These are phyloP conservation scores for Trichoderma aggressivum DNA, from an alignment of 2,329 filamentous ascomycete species.

Conservation along the genomic window DNA sequence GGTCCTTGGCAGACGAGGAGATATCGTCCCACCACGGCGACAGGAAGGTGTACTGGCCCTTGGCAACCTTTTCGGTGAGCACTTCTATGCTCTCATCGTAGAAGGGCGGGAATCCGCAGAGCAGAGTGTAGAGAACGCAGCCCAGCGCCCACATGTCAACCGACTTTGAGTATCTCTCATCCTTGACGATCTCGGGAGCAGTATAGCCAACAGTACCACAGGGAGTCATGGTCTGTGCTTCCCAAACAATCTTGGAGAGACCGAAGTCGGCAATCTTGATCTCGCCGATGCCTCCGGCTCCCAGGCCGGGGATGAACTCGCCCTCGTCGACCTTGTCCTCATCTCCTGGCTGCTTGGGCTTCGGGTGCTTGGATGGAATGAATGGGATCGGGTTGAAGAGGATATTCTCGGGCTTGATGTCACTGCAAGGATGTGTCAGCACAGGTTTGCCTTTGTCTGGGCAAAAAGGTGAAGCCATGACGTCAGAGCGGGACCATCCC, in stretches of 20 bases:
- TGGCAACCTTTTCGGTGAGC: constrained; percentile 94
- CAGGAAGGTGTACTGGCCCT: constrained; percentile 94
- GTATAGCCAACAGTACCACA: constrained; percentile 98
- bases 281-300: constrained; percentile 83
- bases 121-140: constrained; percentile 92
- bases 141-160: constrained; percentile 99
- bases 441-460: neutral
- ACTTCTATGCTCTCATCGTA: constrained; percentile 98
- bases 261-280: constrained; percentile 99
- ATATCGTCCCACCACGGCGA: constrained; percentile 99
- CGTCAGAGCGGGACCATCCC: constrained; percentile 22
- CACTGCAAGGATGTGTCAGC: constrained; percentile 50
- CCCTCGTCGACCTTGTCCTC: constrained; percentile 98
- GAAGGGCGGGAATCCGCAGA: constrained; percentile 97
- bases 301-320: constrained; percentile 78
- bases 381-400: constrained; percentile 86
- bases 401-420: constrained; percentile 98
- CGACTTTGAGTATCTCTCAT: constrained; percentile 96
- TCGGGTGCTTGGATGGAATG: constrained; percentile 73
- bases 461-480: constrained; percentile 24
- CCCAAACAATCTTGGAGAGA: constrained; percentile 96
- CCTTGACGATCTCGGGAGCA: constrained; percentile 96
- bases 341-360: constrained; percentile 79
- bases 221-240: constrained; percentile 97
- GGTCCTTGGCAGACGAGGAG: constrained; percentile 87